Evolutionary conservation across 768 basidiomycete genomes (phyloP).

Genomic region (Gloeopeniophorella convolvens): DNA sequence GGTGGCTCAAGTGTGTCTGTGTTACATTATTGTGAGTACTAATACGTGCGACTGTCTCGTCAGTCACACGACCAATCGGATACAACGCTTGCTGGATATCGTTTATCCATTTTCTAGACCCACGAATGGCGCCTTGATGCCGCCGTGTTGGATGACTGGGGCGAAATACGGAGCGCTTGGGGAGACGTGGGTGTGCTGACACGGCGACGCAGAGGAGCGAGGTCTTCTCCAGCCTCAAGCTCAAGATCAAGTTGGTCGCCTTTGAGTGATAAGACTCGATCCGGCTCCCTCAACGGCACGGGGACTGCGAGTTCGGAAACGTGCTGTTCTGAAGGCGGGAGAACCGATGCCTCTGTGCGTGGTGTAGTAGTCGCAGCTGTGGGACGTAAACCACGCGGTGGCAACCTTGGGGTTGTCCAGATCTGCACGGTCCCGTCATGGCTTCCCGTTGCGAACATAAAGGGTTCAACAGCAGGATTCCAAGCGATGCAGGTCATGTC

Average conservation of each 20-base stretch:
- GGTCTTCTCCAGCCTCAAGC: neutral
- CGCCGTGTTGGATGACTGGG: neutral
- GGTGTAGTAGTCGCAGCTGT: neutral
- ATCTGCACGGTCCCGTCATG: conserved; percentile 72
- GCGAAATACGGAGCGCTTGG: neutral
- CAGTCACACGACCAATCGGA: neutral
- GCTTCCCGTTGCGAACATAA: conserved; percentile 67
- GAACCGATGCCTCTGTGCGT: neutral
- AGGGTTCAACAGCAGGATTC: conserved; percentile 61
- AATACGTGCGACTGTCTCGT: no score
- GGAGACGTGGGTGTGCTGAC: neutral
- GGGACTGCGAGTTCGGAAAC: neutral
- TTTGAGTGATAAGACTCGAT: neutral
- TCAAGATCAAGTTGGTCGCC: neutral
- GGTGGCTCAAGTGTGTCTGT: no score
- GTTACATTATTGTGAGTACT: no score
- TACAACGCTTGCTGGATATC: no score
- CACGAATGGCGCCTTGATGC: conserved; percentile 11
- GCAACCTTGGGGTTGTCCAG: conserved; percentile 40
- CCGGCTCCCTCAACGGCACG: neutral
- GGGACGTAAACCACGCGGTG: neutral
- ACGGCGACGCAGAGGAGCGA: neutral
- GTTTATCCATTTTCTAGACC: no score
- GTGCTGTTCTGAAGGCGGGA: neutral
- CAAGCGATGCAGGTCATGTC: conserved; percentile 78